These are phyloP conservation scores for Boletellus sp. DNA, from an alignment of 768 basidiomycete genomes.

Conservation along the genomic window DNA sequence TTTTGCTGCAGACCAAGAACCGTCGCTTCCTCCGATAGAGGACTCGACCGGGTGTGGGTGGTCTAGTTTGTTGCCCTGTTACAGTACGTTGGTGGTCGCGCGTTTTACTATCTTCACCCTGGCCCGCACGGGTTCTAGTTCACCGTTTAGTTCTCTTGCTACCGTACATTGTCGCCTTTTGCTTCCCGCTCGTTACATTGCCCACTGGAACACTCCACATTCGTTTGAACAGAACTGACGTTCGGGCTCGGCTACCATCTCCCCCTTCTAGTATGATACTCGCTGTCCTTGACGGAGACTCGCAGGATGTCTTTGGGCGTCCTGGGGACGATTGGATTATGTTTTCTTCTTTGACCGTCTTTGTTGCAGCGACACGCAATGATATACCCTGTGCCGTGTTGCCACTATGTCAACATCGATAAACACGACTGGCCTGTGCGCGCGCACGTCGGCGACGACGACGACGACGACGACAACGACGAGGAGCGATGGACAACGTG, in stretches of 20 bases:
- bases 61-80: constrained; percentile 27
- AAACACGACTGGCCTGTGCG: constrained; percentile 16
- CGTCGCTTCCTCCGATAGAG: constrained; percentile 36
- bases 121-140: constrained; percentile 37
- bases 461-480: constrained; percentile 15
- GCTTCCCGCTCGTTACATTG: constrained; percentile 30
- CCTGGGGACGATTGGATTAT: constrained; percentile 25
- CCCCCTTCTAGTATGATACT: constrained; percentile 47
- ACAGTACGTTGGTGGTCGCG: constrained; percentile 28
- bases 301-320: constrained; percentile 18
- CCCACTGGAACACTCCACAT: constrained; percentile 50
- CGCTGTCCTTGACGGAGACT: constrained; percentile 37
- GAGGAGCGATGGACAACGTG: constrained; percentile 56
- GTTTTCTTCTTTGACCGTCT: background rate
- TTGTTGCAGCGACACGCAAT: constrained; percentile 16
- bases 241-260: constrained; percentile 45
- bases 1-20: constrained; percentile 31
- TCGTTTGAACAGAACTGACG: constrained; percentile 52
- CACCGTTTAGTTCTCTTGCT: constrained; percentile 37
- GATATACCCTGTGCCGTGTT: constrained; percentile 35
- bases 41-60: constrained; percentile 6
- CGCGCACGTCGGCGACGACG: background rate
- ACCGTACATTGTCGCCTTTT: constrained; percentile 40
- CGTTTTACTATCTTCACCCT: constrained; percentile 21
- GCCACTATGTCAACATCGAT: constrained; percentile 32